Evolutionary conservation across 2,329 filamentous ascomycete species (phyloP).

Genomic region (Laburnicola sp.): DNA sequence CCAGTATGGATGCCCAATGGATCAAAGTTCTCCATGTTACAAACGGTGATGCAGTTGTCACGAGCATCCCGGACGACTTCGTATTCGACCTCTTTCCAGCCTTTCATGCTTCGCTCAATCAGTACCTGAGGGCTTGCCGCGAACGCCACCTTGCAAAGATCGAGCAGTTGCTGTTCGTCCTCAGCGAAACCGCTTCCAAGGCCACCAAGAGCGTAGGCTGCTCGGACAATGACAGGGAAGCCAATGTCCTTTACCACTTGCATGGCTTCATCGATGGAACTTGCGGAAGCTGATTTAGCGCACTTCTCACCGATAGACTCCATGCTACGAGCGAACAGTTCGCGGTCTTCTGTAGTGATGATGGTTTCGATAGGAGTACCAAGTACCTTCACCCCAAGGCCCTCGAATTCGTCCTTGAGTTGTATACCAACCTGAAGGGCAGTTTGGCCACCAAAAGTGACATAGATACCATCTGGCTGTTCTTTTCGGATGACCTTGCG

Average conservation of each 20-base stretch:
- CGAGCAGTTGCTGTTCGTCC: constrained; percentile 77
- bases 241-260: constrained; percentile 87
- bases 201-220: constrained; percentile 92
- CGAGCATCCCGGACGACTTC: constrained; percentile 94
- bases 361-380: constrained; percentile 98
- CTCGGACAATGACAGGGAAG: constrained; percentile 95
- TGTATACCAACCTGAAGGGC: constrained; percentile 96
- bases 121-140: constrained; percentile 94
- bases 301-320: constrained; percentile 98
- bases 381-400: constrained; percentile 87
- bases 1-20: constrained; percentile 97
- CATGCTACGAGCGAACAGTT: constrained; percentile 97
- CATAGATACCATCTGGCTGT: constrained; percentile 93
- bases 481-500: constrained; percentile 97
- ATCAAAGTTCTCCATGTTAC: constrained; percentile 99
- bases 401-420: constrained; percentile 95
- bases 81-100: constrained; percentile 99
- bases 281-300: constrained; percentile 93
- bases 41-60: constrained; percentile 99
- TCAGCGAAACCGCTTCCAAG: constrained; percentile 95
- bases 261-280: constrained; percentile 83
- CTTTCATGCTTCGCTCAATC: constrained; percentile 98
- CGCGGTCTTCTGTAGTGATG: constrained; percentile 96
- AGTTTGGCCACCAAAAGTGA: constrained; percentile 96
- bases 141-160: constrained; percentile 92